Evolutionary conservation across 2,329 filamentous ascomycete species (phyloP).

Genomic region (Fusarium sp.): DNA sequence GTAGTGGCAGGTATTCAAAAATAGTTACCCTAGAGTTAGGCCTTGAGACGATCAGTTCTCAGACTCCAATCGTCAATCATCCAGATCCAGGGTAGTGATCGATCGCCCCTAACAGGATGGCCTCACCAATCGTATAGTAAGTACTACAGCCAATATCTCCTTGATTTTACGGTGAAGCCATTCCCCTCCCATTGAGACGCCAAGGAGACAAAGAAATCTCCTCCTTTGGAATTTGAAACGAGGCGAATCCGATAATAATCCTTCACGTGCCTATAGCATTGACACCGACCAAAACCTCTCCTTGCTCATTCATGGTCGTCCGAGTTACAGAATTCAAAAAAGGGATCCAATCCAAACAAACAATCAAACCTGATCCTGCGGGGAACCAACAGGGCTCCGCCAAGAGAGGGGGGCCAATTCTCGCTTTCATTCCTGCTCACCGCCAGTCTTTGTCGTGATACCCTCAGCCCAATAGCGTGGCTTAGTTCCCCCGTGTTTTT

Average conservation of each 20-base stretch:
- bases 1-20: constrained; percentile 1
- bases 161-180: background rate
- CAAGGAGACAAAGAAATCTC: constrained; percentile 16
- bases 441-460: constrained; percentile 40
- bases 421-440: constrained; percentile 29
- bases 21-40: constrained; percentile 24
- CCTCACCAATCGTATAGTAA: background rate
- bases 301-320: constrained; percentile 27
- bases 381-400: constrained; percentile 27
- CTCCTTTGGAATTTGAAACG: constrained; percentile 33
- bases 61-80: background rate
- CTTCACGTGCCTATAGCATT: constrained; percentile 24
- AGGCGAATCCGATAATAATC: constrained; percentile 15
- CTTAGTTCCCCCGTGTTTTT: constrained; percentile 26
- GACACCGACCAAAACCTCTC: constrained; percentile 13
- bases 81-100: background rate
- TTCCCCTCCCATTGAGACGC: constrained; percentile 35
- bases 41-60: background rate
- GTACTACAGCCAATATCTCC: background rate
- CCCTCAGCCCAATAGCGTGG: constrained; percentile 39
- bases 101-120: background rate
- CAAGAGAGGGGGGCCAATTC: constrained; percentile 10
- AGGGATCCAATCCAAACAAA: constrained; percentile 33
- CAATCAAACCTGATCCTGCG: constrained; percentile 30
- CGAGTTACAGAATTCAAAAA: constrained; percentile 33